Conservation (phyloP, 73 alveolate species). For the Paramecium octaurelia region DNA sequence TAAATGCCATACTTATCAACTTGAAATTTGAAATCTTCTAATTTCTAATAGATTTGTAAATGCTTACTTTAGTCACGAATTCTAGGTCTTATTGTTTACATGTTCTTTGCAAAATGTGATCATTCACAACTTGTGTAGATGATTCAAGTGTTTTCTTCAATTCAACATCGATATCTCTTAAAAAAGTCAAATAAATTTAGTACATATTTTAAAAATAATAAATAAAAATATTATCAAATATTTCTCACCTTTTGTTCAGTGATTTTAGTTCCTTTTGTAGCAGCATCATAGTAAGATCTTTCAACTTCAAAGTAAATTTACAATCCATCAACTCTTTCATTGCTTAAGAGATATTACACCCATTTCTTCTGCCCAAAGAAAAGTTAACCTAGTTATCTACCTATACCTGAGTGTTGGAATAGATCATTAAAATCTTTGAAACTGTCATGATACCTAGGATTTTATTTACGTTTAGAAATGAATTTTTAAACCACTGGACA, state of each 20-base stretch:
- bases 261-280: not conserved
- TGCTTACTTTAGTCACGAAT: not conserved
- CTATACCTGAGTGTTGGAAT: not conserved
- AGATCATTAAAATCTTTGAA: slow-evolving; percentile 31
- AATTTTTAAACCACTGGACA: slow-evolving; percentile 19
- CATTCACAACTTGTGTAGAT: not conserved
- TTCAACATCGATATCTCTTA: not conserved
- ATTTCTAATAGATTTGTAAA: not conserved
- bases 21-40: not conserved
- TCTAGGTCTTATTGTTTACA: not conserved
- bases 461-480: not conserved
- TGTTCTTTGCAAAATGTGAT: not conserved
- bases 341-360: not conserved
- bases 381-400: slow-evolving; percentile 15
- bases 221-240: not conserved
- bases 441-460: slow-evolving; percentile 28
- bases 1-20: not conserved
- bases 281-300: not conserved
- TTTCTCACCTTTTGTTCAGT: slow-evolving; percentile 46
- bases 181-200: not conserved
- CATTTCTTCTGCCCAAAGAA: slow-evolving; percentile 10
- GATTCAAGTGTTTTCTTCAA: not conserved
- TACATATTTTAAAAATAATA: not conserved
- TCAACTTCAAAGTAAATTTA: not conserved
- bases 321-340: slow-evolving; percentile 24